Percentiles rank a stretch among this genome's conserved stretches.
phyloP scores from a whole-genome alignment of 2,329 filamentous ascomycete genomes.

The Amphichorda felina region DNA sequence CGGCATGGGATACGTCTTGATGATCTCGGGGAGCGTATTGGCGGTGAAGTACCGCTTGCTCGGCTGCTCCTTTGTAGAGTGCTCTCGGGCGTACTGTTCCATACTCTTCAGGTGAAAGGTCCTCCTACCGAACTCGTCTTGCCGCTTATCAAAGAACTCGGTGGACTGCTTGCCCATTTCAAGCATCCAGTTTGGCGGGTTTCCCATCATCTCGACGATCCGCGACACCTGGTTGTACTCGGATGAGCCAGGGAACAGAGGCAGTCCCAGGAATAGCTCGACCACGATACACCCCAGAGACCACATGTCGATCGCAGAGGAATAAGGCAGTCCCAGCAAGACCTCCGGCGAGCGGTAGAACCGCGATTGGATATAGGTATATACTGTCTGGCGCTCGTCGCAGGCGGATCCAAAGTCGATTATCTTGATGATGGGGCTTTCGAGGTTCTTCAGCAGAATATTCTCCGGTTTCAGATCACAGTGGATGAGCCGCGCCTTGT shows the following conservation, averaged over 20 bases:
- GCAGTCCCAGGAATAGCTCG: conserved; percentile 88
- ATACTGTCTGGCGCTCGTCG: conserved; percentile 95
- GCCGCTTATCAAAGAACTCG: conserved; percentile 89
- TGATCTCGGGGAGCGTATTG: conserved; percentile 88
- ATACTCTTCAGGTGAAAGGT: conserved; percentile 91
- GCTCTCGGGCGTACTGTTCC: conserved; percentile 94
- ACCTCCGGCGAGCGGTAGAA: conserved; percentile 98
- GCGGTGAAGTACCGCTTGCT: conserved; percentile 99
- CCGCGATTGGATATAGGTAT: conserved; percentile 96
- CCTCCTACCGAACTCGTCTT: conserved; percentile 84
- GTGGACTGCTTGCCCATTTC: conserved; percentile 97
- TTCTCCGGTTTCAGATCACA: conserved; percentile 98
- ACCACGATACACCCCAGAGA: conserved; percentile 97
- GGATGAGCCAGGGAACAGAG: conserved; percentile 90
- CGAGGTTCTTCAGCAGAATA: conserved; percentile 92
- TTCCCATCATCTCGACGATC: conserved; percentile 95
- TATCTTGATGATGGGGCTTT: conserved; percentile 99
- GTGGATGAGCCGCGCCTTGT: conserved; percentile 94
- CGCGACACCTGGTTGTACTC: conserved; percentile 98
- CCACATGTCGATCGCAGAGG: conserved; percentile 99
- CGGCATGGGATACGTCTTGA: conserved; percentile 95
- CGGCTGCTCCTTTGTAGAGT: conserved; percentile 92
- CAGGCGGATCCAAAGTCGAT: conserved; percentile 99
- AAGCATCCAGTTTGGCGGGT: conserved; percentile 97
- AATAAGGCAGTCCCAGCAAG: conserved; percentile 88